Conservation (phyloP, 768 basidiomycete genomes). For the Termitomyces sp. region DNA sequence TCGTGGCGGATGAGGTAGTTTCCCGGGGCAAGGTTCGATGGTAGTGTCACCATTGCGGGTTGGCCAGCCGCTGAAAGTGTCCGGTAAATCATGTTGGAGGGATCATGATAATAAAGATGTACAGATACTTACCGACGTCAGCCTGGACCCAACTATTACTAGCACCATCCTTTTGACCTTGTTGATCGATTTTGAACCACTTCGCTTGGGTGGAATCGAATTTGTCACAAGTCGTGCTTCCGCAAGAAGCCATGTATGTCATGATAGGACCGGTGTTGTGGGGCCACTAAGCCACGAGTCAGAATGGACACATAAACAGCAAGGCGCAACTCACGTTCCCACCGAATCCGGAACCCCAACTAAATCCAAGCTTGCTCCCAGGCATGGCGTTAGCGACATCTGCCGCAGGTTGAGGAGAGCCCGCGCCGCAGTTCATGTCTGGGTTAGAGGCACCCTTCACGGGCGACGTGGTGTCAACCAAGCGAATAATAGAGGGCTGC, state of each 20-base stretch:
- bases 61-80: constrained; percentile 29
- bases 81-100: neutral
- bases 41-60: constrained; percentile 36
- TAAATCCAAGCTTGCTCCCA: constrained; percentile 1
- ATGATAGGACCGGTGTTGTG: constrained; percentile 64
- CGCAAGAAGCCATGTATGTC: constrained; percentile 70
- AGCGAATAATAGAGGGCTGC: constrained; percentile 32
- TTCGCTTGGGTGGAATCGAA: constrained; percentile 52
- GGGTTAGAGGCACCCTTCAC: constrained; percentile 54
- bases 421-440: constrained; percentile 54
- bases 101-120: neutral
- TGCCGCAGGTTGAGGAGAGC: constrained; percentile 38
- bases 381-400: constrained; percentile 42
- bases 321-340: constrained; percentile 20
- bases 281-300: constrained; percentile 27
- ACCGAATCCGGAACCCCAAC: constrained; percentile 1
- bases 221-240: constrained; percentile 46
- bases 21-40: constrained; percentile 52
- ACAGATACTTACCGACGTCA: constrained; percentile 39
- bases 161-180: constrained; percentile 29
- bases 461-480: constrained; percentile 30
- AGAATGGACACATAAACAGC: neutral
- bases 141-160: constrained; percentile 43
- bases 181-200: constrained; percentile 72
- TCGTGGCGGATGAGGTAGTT: constrained; percentile 77